Evolutionary conservation across 352 stramenopile genomes (phyloP).

Genomic region (Globisporangium cederbergense): DNA sequence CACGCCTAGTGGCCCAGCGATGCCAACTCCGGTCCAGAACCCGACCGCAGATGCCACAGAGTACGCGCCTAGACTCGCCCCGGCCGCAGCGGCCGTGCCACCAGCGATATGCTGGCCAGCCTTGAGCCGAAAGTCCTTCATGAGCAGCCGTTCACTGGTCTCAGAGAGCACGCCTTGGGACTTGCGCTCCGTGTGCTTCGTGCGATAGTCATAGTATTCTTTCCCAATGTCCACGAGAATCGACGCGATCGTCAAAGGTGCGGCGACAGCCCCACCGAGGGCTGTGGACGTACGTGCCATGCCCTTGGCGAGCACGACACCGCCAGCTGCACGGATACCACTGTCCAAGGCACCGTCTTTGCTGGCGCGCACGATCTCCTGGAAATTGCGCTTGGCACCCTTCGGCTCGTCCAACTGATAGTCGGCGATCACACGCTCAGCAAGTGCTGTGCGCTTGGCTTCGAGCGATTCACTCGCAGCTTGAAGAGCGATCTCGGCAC

Average conservation of each 20-base stretch:
- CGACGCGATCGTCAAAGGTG: conserved; percentile 74
- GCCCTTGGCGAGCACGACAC: conserved; percentile 71
- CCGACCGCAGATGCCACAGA: conserved; percentile 62
- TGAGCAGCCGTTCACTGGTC: conserved; percentile 78
- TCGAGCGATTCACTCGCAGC: conserved; percentile 41
- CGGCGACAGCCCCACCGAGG: conserved; percentile 60
- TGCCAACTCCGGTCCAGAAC: conserved; percentile 79
- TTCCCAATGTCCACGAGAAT: conserved; percentile 87
- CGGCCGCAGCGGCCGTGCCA: conserved; percentile 68
- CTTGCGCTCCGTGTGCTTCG: conserved; percentile 70
- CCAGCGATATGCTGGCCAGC: conserved; percentile 78
- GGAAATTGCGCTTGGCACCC: conserved; percentile 27
- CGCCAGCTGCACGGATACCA: conserved; percentile 70
- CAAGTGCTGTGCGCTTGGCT: conserved; percentile 45
- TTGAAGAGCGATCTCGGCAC: conserved; percentile 48
- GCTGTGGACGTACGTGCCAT: conserved; percentile 58
- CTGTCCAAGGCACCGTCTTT: conserved; percentile 81
- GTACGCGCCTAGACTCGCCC: conserved; percentile 73
- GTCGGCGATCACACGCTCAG: conserved; percentile 55
- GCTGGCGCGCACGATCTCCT: conserved; percentile 52
- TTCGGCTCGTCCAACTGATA: conserved; percentile 47
- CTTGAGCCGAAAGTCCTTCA: conserved; percentile 79
- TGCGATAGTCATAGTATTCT: conserved; percentile 82
- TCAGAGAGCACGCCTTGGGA: conserved; percentile 58
- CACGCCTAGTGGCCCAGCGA: conserved; percentile 73